Evolutionary conservation across 169 alveolate genomes (phyloP), one percentile per base, ranked within the genome.

Genomic region (Plasmodium sp.): DNA sequence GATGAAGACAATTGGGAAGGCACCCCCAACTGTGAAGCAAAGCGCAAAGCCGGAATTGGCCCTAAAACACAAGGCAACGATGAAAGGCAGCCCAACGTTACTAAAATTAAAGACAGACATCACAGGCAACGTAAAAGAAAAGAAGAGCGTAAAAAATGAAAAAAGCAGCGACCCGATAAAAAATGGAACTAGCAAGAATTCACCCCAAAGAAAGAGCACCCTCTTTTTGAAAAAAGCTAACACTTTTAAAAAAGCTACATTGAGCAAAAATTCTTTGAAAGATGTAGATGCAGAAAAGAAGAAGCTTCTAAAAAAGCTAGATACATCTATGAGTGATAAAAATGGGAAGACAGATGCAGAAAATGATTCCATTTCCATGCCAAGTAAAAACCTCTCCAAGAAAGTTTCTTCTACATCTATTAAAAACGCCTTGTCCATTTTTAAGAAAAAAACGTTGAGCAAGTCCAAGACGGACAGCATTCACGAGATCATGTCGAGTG

Each of bases 401-500:
- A 79, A 56, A 5, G 75, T 79, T 56, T 62, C 90, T 36, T 51
- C 84, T 7, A 18, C 88, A 88, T 56, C 74, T 48, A 77, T 80
- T 34, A 88, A 88, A 79, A 77, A 36, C 6, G 34, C 86, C 12
- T 31, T 10, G 45, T 54, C 94, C 71, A 22, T 31, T 79, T 79
- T 80, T 16, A 88, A 79, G 48, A 85, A 85, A 62, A 80, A 88
- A 88, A 18, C 18, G 72, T 48, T 88, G 75, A 48, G 77, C 56
- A 88, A 88, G 51, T 88, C 88, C 33, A 88, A 88, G 72, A 62
- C 90, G 4, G 94, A 79, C 12, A 80, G 81, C 73, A 80, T 88
- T 77, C 39, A 88, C 12, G 94, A 62, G 43, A 79, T 48, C 58
- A 48, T 9, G 58, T 48, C 72, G 48, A 31, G 5, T 3, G 27